Percentiles rank a stretch among this genome's conserved stretches.
Conservation (phyloP, 2,329 filamentous ascomycete species). For the Curvularia lunata region DNA sequence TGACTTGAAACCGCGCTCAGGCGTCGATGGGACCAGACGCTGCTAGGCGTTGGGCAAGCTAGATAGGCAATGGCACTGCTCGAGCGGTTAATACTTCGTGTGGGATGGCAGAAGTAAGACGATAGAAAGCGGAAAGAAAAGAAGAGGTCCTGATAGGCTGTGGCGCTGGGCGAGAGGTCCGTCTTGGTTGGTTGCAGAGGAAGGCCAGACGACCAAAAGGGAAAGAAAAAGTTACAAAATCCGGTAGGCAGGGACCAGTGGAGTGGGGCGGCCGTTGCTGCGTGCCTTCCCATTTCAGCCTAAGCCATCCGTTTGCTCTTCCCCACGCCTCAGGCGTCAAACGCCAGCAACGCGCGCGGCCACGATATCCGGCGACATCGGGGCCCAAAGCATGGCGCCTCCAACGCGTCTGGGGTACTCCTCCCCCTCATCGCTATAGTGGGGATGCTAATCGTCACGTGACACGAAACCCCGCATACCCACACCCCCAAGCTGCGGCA, state of each 20-base stretch:
- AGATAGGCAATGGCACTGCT: not conserved
- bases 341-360: not conserved
- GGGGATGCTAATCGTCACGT: conserved; percentile 9
- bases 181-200: not conserved
- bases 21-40: not conserved
- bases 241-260: conserved; percentile 11
- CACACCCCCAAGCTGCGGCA: conserved; percentile 7
- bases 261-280: conserved; percentile 16
- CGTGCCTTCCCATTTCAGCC: conserved; percentile 7
- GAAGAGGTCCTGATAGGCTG: not conserved
- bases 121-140: conserved; percentile 7
- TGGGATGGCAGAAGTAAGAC: not conserved
- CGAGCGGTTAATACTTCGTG: not conserved
- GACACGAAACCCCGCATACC: conserved; percentile 24
- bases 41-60: conserved; percentile 7
- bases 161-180: not conserved
- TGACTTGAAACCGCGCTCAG: conserved; percentile 1
- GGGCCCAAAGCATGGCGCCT: not conserved
- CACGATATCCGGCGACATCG: not conserved
- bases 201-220: not conserved
- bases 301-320: conserved; percentile 7
- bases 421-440: conserved; percentile 10
- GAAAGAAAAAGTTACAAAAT: conserved; percentile 13
- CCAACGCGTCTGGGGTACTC: not conserved
- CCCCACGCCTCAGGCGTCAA: not conserved